Percentiles rank a stretch among this genome's conserved stretches.
Conservation (phyloP, 805 yeast species). For the Zygoascus flipseniorum region DNA sequence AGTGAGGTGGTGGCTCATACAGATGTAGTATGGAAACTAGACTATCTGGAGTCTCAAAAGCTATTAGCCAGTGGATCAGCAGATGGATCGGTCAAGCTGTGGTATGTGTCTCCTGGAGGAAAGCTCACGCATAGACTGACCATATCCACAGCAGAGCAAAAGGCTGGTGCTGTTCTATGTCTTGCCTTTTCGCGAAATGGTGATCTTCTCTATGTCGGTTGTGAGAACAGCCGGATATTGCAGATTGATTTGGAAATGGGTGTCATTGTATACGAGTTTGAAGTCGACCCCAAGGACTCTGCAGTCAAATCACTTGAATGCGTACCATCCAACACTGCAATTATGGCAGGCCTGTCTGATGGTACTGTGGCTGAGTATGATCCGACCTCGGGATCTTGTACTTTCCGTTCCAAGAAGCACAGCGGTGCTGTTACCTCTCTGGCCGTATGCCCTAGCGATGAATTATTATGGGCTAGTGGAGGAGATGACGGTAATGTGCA, state of each 20-base stretch:
- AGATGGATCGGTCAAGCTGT: constrained; percentile 18
- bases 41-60: constrained; percentile 11
- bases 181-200: constrained; percentile 8
- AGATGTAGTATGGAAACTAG: constrained; percentile 12
- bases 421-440: constrained; percentile 4
- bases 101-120: constrained; percentile 12
- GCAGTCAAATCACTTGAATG: constrained; percentile 3
- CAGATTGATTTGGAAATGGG: constrained; percentile 16
- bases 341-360: constrained; percentile 11
- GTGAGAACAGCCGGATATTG: constrained; percentile 12
- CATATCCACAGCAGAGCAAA: neutral
- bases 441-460: constrained; percentile 5
- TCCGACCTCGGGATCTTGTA: constrained; percentile 4
- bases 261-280: constrained; percentile 6
- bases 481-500: constrained; percentile 11
- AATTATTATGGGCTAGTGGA: constrained; percentile 9
- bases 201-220: constrained; percentile 14
- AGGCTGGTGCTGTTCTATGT: neutral
- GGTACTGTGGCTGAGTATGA: constrained; percentile 14
- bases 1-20: constrained; percentile 11
- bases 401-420: constrained; percentile 3
- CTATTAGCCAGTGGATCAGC: constrained; percentile 16
- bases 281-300: neutral
- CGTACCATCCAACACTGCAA: neutral
- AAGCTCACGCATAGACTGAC: neutral